Conservation (phyloP, 2,329 filamentous ascomycete genomes). For the Rachicladosporium sp. region DNA sequence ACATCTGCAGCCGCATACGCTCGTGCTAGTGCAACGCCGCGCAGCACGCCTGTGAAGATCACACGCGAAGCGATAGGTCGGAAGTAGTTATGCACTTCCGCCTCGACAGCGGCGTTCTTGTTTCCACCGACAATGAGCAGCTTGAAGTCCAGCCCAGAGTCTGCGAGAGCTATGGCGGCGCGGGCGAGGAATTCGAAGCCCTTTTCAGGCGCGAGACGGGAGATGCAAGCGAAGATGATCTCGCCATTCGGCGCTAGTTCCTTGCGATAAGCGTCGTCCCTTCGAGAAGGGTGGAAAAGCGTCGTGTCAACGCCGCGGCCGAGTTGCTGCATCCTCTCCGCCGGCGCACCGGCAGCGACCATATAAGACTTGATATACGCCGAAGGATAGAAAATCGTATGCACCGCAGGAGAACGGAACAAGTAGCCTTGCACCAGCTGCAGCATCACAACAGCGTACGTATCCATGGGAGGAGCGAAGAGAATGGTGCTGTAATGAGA, state of each 20-base stretch:
- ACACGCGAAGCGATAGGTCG: conserved; percentile 43
- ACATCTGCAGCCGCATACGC: conserved; percentile 56
- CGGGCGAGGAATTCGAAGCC: conserved; percentile 56
- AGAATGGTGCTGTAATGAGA: conserved; percentile 57
- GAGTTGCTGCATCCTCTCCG: conserved; percentile 46
- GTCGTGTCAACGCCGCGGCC: conserved; percentile 54
- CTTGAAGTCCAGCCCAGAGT: conserved; percentile 46
- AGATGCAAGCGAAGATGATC: conserved; percentile 53
- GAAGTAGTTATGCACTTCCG: conserved; percentile 50
- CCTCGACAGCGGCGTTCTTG: conserved; percentile 49
- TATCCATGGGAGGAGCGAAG: conserved; percentile 51
- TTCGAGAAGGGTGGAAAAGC: conserved; percentile 44
- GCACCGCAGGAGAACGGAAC: conserved; percentile 49
- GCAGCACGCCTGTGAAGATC: conserved; percentile 54
- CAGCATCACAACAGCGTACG: conserved; percentile 50
- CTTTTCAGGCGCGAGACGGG: conserved; percentile 57
- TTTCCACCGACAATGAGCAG: conserved; percentile 58
- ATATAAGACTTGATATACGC: conserved; percentile 51
- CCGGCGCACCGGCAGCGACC: conserved; percentile 42
- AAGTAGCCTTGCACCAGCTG: conserved; percentile 53
- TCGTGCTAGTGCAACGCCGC: conserved; percentile 48
- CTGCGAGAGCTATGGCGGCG: conserved; percentile 42
- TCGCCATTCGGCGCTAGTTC: conserved; percentile 50
- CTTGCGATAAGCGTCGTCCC: conserved; percentile 40
- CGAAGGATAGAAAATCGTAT: conserved; percentile 58